phyloP scores from a whole-genome alignment of 2,329 filamentous ascomycete genomes.

The Elsinoe perseae region DNA sequence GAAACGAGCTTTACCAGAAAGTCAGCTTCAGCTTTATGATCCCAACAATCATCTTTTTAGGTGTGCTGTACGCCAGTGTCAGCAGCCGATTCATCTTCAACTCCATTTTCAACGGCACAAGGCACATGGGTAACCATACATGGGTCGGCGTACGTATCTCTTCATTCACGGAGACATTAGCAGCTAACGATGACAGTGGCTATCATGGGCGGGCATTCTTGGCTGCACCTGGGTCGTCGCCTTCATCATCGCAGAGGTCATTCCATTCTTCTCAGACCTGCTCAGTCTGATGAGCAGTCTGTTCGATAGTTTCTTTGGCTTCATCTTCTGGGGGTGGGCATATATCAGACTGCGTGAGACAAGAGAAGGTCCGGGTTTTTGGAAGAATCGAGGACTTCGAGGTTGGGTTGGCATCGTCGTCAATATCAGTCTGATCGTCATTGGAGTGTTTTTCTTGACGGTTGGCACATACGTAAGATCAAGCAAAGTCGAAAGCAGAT shows the following conservation, averaged over 20 bases:
- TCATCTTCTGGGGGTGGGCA: conserved; percentile 87
- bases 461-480: conserved; percentile 69
- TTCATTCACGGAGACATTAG: background rate
- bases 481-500: background rate
- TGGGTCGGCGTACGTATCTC: conserved; percentile 49
- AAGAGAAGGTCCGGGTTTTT: conserved; percentile 50
- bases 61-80: conserved; percentile 83
- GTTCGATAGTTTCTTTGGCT: conserved; percentile 89
- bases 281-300: conserved; percentile 71
- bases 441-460: conserved; percentile 73
- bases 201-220: conserved; percentile 67
- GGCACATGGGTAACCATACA: conserved; percentile 75
- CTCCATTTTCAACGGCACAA: conserved; percentile 70
- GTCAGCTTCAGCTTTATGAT: conserved; percentile 92
- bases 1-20: conserved; percentile 70
- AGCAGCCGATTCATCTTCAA: conserved; percentile 89
- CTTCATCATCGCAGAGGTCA: conserved; percentile 79
- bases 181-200: conserved; percentile 47
- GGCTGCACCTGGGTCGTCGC: conserved; percentile 72
- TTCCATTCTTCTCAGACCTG: conserved; percentile 62
- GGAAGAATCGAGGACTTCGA: conserved; percentile 46
- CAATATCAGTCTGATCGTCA: conserved; percentile 64
- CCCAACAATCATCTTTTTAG: conserved; percentile 85
- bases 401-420: conserved; percentile 51
- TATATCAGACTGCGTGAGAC: conserved; percentile 68